Base-by-base conservation (phyloP, 306 rosid genomes). In the Vicia faba region DNA sequence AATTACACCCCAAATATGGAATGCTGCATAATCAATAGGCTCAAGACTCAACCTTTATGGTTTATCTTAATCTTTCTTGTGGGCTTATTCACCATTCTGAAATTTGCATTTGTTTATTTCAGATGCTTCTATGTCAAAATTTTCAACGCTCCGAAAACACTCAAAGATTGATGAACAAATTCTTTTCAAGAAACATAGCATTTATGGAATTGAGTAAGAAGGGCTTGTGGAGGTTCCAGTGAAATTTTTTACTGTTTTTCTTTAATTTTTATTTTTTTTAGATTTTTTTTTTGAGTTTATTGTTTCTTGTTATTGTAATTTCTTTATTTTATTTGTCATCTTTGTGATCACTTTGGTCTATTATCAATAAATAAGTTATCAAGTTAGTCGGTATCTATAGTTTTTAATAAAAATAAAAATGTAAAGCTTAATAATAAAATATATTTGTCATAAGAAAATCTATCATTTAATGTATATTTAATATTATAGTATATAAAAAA, bases 11-110 rank as follows among this genome's bases (percentile, higher is more conserved):
- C 6, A 3, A 61, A 39, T 5, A 89, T 89, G 96, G 80, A 68
- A 35, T 69, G 76, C 26, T 59, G 66, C 44, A 31, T 80, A 5
- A 0, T 82, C 0, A 80, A 54, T 0, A 79, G 64, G 48, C 87
- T 89, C 4, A 85, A 77, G 65, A 31, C 82, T 69, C 96, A 83
- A 23, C 91, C 96, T 54, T 72, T 79, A 31, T 87, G 86, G 87
- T 70, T 78, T 11, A 10, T 60, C 4, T 41, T 54, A 11, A 75
- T 84, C 31, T 78, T 82, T 50, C 10, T 66, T n/a, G 15, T 78
- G 1, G 93, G 89, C 40, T 78, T 67, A 25, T 10, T 87, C 66
- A 71, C 83, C 8, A 31, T 69, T 56, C 67, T 87, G 28, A 74
- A 61, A 20, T 56, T 76, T 33, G 70, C 75, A 14, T 5, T 83